Evolutionary conservation across 495 filamentous ascomycete genomes (phyloP).

Genomic region (Aspergillus conjunctus): DNA sequence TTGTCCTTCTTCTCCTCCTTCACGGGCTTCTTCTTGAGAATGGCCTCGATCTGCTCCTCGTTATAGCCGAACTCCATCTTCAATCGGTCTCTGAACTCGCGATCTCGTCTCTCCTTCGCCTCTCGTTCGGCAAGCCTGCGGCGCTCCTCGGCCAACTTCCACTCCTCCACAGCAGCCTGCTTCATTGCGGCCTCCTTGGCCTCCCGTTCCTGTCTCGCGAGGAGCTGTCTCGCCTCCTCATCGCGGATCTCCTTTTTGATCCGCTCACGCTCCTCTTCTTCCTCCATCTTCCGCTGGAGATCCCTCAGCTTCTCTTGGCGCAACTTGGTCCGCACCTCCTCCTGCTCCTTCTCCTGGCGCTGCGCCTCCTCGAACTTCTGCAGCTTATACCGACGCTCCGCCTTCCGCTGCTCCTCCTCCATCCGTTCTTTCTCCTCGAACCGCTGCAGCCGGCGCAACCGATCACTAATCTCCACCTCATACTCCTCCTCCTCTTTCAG

Average conservation of each 20-base stretch:
- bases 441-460: slow-evolving; percentile 34
- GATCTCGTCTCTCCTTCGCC: slow-evolving; percentile 46
- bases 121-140: slow-evolving; percentile 30
- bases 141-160: slow-evolving; percentile 56
- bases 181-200: slow-evolving; percentile 54
- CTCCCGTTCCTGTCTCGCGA: slow-evolving; percentile 43
- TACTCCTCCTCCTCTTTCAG: slow-evolving; percentile 41
- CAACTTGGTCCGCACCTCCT: slow-evolving; percentile 25
- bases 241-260: slow-evolving; percentile 41
- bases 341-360: slow-evolving; percentile 34
- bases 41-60: slow-evolving; percentile 56
- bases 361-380: slow-evolving; percentile 38
- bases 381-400: slow-evolving; percentile 33
- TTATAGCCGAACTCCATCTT: slow-evolving; percentile 41
- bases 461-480: slow-evolving; percentile 40
- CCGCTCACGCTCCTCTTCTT: slow-evolving; percentile 46
- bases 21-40: slow-evolving; percentile 58
- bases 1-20: slow-evolving; percentile 52
- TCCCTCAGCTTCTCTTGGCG: slow-evolving; percentile 31
- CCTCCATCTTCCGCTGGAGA: slow-evolving; percentile 43
- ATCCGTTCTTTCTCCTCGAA: slow-evolving; percentile 36
- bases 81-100: slow-evolving; percentile 49
- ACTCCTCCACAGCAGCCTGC: slow-evolving; percentile 56
- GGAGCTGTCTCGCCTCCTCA: slow-evolving; percentile 35
- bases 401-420: slow-evolving; percentile 36